These are phyloP conservation scores for Camellia sinensis DNA, from an alignment of 148 eudicot genomes.

Conservation along the genomic window DNA sequence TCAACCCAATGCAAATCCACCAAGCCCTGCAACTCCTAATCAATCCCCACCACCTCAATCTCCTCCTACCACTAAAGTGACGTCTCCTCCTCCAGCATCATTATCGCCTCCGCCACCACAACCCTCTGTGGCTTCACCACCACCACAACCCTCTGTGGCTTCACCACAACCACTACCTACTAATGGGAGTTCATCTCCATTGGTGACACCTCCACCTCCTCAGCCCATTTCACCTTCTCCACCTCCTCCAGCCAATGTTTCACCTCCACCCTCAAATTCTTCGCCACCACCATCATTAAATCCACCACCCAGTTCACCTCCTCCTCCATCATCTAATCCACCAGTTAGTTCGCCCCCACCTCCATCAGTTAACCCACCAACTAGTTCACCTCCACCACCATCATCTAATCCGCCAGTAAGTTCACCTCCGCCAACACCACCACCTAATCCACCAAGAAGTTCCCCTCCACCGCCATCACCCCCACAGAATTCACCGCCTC, in stretches of 20 bases:
- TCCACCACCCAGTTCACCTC: conserved; percentile 29
- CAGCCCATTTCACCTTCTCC: conserved; percentile 23
- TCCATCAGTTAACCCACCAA: conserved; percentile 17
- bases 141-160: conserved; percentile 29
- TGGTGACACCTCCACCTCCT: conserved; percentile 14
- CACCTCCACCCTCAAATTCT: conserved; percentile 23
- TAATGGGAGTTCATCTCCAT: neutral
- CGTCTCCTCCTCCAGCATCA: conserved; percentile 31
- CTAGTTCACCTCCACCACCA: conserved; percentile 24
- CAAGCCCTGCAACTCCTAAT: conserved; percentile 25
- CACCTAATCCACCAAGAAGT: neutral
- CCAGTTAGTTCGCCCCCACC: conserved; percentile 29
- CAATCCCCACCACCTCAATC: conserved; percentile 31
- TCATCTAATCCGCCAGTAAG: neutral
- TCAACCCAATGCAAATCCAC: conserved; percentile 32
- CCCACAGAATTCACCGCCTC: conserved; percentile 25
- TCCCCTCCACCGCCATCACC: conserved; percentile 29
- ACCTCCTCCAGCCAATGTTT: conserved; percentile 12
- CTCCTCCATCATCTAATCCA: conserved; percentile 26
- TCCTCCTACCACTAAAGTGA: conserved; percentile 24
- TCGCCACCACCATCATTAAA: conserved; percentile 31
- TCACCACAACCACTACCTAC: conserved; percentile 27
- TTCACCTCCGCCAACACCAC: conserved; percentile 20
- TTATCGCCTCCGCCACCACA: conserved; percentile 38
- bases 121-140: conserved; percentile 27